Evolutionary conservation across 768 basidiomycete genomes (phyloP).

Genomic region (Galerina marginata): DNA sequence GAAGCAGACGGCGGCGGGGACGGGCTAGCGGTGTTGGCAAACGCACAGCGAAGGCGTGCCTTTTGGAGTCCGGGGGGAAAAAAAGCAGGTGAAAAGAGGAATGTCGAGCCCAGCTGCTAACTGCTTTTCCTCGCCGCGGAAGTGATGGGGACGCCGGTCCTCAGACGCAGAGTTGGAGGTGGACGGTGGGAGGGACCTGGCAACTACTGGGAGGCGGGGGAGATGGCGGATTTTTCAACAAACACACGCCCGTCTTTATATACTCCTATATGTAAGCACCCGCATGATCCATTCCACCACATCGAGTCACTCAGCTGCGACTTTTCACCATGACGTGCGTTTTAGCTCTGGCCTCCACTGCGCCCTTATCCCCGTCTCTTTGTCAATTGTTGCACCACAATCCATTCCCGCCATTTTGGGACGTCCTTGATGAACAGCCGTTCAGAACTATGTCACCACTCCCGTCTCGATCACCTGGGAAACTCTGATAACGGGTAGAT

Average conservation of each 20-base stretch:
- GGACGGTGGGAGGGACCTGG: slow-evolving; percentile 41
- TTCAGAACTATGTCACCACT: too few relatives aligned
- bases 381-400: too few relatives aligned
- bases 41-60: slow-evolving; percentile 96
- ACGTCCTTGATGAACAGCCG: too few relatives aligned
- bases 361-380: too few relatives aligned
- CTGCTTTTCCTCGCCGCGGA: slow-evolving; percentile 26
- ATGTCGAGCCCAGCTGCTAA: slow-evolving; percentile 38
- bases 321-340: too few relatives aligned
- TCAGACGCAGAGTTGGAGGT: slow-evolving; percentile 45
- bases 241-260: slow-evolving; percentile 26
- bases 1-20: slow-evolving; percentile 39
- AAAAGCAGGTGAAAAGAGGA: slow-evolving; percentile 36
- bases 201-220: slow-evolving; percentile 46
- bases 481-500: too few relatives aligned
- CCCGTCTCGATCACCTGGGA: too few relatives aligned
- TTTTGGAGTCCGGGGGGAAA: slow-evolving; percentile 58
- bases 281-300: slow-evolving; percentile 1
- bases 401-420: too few relatives aligned
- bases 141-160: slow-evolving; percentile 43
- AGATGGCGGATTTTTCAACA: slow-evolving; percentile 31
- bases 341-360: too few relatives aligned
- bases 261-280: slow-evolving; percentile 36
- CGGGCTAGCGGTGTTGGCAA: slow-evolving; percentile 53
- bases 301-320: too few relatives aligned